Base-by-base conservation (phyloP, 108 stramenopile genomes). In the Pseudonitzschia delicatissima region DNA sequence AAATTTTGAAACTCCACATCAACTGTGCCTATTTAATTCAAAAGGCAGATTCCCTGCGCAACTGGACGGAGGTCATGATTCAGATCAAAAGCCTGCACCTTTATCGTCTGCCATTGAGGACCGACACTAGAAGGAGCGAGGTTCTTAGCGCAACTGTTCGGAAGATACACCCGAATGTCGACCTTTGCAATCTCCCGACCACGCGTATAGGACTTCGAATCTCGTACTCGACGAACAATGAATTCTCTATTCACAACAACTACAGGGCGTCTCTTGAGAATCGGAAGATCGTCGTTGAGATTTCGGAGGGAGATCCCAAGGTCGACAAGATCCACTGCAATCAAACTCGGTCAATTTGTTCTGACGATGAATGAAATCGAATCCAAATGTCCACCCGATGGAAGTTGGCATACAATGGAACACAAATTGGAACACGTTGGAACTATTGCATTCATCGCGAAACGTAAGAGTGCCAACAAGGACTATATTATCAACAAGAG, bases 311-410 rank as follows among this genome's bases (percentile, higher is more conserved):
- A 39, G 51, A 27, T 33, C 35, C 21, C 21, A 7, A 48, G 0
- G 33, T 7, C 20, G 51, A 66, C 2, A 26, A 5, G 5, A 23
- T 36, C 26, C 51, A 28, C 35, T 51, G 17, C 17, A 26, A 21
- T n/a, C n/a, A 53, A 34, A 23, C 51, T 66, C 48, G 66, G 66
- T 28, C 8, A 28, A 1, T 31, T 66, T 37, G 36, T 12, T 3
- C 18, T 53, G 9, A 0, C 51, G 33, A 18, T 66, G 5, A 23
- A 52, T 53, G 50, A 66, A 12, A 53, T 53, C 0, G 66, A 52
- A 32, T 18, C 8, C 6, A 47, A 25, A 18, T 53, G 49, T 37
- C 34, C 50, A 7, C 4, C 31, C 15, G 37, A 66, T 40, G 50
- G 47, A 13, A 21, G 32, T 17, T 64, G 29, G 33, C 13, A 32